Evolutionary conservation across 495 filamentous ascomycete species (phyloP).

Genomic region (Neurospora sp.): DNA sequence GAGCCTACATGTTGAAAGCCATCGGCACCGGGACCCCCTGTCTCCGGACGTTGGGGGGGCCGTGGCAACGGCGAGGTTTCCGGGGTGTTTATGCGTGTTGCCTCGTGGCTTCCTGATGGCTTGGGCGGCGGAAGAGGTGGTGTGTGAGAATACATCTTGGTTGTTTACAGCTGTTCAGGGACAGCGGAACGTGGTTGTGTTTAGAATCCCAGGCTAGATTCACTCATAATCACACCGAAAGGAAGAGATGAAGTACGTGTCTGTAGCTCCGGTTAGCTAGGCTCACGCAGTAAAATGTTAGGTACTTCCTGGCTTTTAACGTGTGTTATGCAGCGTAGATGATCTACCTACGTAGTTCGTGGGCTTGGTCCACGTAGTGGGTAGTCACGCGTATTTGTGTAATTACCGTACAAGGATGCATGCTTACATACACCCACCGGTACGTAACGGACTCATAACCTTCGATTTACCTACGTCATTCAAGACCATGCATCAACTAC

Average conservation of each 20-base stretch:
- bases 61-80: constrained; percentile 28
- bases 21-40: constrained; percentile 6
- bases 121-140: constrained; percentile 67
- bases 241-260: not conserved
- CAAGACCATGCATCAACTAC: not conserved
- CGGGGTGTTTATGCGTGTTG: constrained; percentile 56
- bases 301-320: not conserved
- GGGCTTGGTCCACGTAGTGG: not conserved
- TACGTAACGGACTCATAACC: not conserved
- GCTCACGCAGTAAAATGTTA: not conserved
- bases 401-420: not conserved
- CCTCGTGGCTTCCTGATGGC: constrained; percentile 51
- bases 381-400: not conserved
- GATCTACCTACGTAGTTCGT: not conserved
- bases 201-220: not conserved
- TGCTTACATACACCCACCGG: not conserved
- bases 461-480: not conserved
- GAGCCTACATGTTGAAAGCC: constrained; percentile 12
- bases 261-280: no score
- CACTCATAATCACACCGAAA: not conserved
- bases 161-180: not conserved
- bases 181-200: not conserved
- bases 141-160: constrained; percentile 32
- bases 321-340: not conserved
- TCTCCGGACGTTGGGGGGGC: constrained; percentile 28